Conservation (phyloP, 768 basidiomycete species). For the Rhizopogon salebrosus region DNA sequence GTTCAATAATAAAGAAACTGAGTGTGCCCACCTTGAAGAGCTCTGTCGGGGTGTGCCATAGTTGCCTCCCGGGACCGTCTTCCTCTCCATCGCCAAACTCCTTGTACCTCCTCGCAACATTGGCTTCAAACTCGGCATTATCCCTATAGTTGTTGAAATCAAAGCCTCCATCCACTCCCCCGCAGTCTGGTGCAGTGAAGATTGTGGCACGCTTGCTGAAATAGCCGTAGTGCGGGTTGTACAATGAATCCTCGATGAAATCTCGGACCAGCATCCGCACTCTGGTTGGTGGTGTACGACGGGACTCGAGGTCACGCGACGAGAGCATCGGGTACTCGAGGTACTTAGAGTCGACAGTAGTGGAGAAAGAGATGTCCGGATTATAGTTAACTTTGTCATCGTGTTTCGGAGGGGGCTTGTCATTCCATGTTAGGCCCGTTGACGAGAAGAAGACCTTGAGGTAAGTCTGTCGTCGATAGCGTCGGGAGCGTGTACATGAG, state of each 20-base stretch:
- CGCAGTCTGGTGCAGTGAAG: constrained; percentile 55
- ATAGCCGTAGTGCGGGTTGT: constrained; percentile 97
- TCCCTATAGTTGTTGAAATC: constrained; percentile 67
- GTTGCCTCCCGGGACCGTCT: constrained; percentile 75
- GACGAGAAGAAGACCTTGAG: constrained; percentile 22
- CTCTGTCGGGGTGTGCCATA: constrained; percentile 99
- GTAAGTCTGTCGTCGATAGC: constrained; percentile 14
- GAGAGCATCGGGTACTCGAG: constrained; percentile 54
- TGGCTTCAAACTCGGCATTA: constrained; percentile 72
- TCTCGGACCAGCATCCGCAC: constrained; percentile 95
- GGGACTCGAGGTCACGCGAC: constrained; percentile 53
- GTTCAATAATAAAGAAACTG: not conserved
- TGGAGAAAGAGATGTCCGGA: constrained; percentile 48
- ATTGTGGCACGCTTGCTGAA: constrained; percentile 92
- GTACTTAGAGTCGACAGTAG: constrained; percentile 39
- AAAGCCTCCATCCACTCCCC: constrained; percentile 41
- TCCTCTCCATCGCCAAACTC: constrained; percentile 57
- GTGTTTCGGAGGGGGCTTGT: constrained; percentile 8
- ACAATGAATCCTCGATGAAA: constrained; percentile 94
- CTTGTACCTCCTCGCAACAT: constrained; percentile 72
- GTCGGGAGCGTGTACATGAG: constrained; percentile 13
- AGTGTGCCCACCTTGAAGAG: constrained; percentile 74
- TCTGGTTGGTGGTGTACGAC: constrained; percentile 56
- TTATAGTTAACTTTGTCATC: constrained; percentile 80
- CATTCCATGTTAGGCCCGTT: constrained; percentile 10